Evolutionary conservation across 2,329 filamentous ascomycete genomes (phyloP), one percentile per base, ranked within the genome.

Genomic region (Neofusicoccum ribis): DNA sequence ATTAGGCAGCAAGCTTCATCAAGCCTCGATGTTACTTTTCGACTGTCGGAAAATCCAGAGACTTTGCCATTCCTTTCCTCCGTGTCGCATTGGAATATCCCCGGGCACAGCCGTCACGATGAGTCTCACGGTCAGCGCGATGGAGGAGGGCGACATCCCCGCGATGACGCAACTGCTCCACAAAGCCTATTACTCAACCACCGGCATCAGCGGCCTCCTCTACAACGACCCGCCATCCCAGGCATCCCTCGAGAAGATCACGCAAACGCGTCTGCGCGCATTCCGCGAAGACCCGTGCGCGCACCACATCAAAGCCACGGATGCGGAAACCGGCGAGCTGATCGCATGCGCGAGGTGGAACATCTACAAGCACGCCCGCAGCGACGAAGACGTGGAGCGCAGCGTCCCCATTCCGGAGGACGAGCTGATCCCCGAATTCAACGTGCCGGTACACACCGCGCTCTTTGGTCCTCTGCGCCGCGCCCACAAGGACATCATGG

Each of bases 321-420:
- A 64, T 34, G 17, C 65, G 8, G 51, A 50, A 9, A 66, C 59
- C 5, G 60, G 60, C 23, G 37, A 50, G 36, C 20, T 66, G 15
- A 15, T 66, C 50, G 65, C 60, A 23, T 47, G 59, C 17, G 62
- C 60, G n/a, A 41, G 60, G 14, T 66, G 65, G 65, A 39, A 64
- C 39, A 5, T 64, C 5, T 27, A 58, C 47, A 20, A 34, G 11
- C 60, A 63, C 34, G 60, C 43, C 8, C 44, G 60, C 44, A 41
- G 27, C n/a, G 34, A 41, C 3, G 47, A 51, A 3, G 58, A 36
- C 43, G 36, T 41, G 11, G 58, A 36, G 3, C n/a, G 34, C 6
- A 36, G 12, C 7, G 14, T 47, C 8, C 8, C 47, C 47, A 23
- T 51, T 34, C 5, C 60, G 15, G 47, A 41, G 20, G 60, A 51